Percentiles rank a stretch among this genome's conserved stretches.
Conservation (phyloP, 441 rosid genomes). For the Erodium texanum region DNA sequence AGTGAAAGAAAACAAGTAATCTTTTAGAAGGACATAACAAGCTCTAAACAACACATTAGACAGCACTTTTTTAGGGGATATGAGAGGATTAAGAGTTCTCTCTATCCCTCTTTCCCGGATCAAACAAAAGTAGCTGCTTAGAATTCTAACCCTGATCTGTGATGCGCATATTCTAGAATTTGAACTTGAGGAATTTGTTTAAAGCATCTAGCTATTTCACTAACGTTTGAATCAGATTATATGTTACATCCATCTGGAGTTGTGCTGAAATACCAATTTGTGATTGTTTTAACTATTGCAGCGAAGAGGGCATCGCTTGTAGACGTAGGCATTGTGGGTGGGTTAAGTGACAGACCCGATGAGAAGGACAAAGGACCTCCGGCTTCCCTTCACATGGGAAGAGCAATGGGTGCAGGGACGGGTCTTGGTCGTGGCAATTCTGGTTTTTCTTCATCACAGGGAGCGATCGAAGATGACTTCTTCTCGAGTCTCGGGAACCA, state of each 20-base stretch:
- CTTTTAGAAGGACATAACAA: too few species aligned
- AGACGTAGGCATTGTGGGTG: slow-evolving; percentile 67
- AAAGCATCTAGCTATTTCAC: too few species aligned
- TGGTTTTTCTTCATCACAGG: slow-evolving; percentile 34
- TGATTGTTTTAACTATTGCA: slow-evolving; percentile 27
- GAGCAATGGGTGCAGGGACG: slow-evolving; percentile 84
- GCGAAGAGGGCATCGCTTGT: slow-evolving; percentile 89
- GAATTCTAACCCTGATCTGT: background rate
- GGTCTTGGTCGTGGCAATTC: slow-evolving; percentile 49
- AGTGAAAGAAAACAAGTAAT: background rate
- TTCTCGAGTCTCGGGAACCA: slow-evolving; percentile 63
- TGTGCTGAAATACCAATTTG: background rate
- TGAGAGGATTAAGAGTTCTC: background rate
- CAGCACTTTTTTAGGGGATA: background rate
- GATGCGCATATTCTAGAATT: background rate
- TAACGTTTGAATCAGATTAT: too few species aligned
- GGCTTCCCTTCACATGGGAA: slow-evolving; percentile 61
- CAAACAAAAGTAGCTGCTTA: background rate
- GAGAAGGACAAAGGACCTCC: slow-evolving; percentile 57
- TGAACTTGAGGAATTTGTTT: background rate
- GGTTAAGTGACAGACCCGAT: slow-evolving; percentile 41
- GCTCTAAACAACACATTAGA: background rate
- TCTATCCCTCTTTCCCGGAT: too few species aligned
- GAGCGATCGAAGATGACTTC: slow-evolving; percentile 42
- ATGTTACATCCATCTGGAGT: background rate